Percentiles rank a stretch among this genome's conserved stretches.
Conservation (phyloP, 2,329 filamentous ascomycete species). For the Grosmannia penicillata region DNA sequence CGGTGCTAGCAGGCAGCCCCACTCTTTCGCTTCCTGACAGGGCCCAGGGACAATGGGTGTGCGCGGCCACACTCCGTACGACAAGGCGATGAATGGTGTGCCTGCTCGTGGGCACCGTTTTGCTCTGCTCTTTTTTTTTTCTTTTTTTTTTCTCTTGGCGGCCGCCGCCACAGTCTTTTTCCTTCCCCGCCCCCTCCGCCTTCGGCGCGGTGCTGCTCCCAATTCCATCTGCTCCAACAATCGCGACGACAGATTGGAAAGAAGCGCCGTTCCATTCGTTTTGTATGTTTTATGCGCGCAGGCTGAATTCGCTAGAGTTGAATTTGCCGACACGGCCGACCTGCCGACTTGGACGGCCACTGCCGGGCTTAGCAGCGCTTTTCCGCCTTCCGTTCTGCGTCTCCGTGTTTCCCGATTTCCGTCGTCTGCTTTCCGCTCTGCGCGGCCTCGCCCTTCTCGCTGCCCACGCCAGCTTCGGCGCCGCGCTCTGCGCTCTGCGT, state of each 20-base stretch:
- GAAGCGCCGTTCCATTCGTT: slow-evolving; percentile 5
- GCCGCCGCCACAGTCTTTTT: not conserved
- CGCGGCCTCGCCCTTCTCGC: not conserved
- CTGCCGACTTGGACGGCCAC: no score
- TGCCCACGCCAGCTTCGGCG: no score
- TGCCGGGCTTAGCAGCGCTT: not conserved
- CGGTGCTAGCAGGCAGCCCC: no score
- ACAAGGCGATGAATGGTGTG: no score
- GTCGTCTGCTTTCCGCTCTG: no score
- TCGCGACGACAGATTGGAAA: slow-evolving; percentile 7
- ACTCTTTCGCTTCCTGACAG: no score
- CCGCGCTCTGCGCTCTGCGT: no score
- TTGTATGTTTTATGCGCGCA: no score
- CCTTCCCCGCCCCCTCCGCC: slow-evolving; percentile 12
- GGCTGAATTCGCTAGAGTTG: no score
- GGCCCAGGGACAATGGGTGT: not conserved
- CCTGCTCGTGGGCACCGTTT: no score
- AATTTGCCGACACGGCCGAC: no score
- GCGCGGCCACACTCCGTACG: no score
- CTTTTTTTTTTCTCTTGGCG: slow-evolving; percentile 2
- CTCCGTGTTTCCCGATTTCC: not conserved
- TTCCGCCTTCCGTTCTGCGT: not conserved
- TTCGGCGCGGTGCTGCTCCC: slow-evolving; percentile 7
- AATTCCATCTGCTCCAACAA: slow-evolving; percentile 7
- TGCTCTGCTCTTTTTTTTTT: not conserved